These are phyloP conservation scores for Trichoderma sp. DNA, from an alignment of 2,329 filamentous ascomycete species.

Conservation along the genomic window DNA sequence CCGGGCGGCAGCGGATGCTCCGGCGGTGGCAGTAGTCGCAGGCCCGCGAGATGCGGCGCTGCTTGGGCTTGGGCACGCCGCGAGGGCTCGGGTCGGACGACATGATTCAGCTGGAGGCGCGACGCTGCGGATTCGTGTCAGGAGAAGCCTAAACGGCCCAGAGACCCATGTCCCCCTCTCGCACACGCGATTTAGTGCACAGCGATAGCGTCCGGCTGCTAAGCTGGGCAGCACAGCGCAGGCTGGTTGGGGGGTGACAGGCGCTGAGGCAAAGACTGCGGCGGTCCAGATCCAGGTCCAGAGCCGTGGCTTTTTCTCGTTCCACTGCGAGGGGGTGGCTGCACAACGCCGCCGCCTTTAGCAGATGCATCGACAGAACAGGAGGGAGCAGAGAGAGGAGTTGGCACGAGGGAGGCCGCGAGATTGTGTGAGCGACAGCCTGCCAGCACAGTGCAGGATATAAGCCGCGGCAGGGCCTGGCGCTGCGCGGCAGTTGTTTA, in stretches of 20 bases:
- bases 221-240: neutral
- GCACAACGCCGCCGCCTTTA: neutral
- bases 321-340: slow-evolving; percentile 2
- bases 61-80: slow-evolving; percentile 28
- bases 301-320: slow-evolving; percentile 5
- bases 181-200: slow-evolving; percentile 20
- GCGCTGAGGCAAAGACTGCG: neutral
- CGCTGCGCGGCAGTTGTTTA: neutral
- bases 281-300: neutral
- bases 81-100: slow-evolving; percentile 11
- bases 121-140: slow-evolving; percentile 4
- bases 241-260: neutral
- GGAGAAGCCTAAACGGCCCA: slow-evolving; percentile 25
- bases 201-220: slow-evolving; percentile 16
- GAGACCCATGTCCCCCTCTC: slow-evolving; percentile 16
- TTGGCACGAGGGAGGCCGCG: neutral
- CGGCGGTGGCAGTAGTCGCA: slow-evolving; percentile 53
- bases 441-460: slow-evolving; percentile 10
- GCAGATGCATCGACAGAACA: slow-evolving; percentile 1
- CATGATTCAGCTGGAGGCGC: slow-evolving; percentile 13
- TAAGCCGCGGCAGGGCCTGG: neutral
- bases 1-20: slow-evolving; percentile 36
- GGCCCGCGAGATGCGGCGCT: slow-evolving; percentile 32
- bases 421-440: neutral
- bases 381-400: slow-evolving; percentile 5